phyloP scores from a whole-genome alignment of 1,139 yeast species.

The Kodamaea arcana region DNA sequence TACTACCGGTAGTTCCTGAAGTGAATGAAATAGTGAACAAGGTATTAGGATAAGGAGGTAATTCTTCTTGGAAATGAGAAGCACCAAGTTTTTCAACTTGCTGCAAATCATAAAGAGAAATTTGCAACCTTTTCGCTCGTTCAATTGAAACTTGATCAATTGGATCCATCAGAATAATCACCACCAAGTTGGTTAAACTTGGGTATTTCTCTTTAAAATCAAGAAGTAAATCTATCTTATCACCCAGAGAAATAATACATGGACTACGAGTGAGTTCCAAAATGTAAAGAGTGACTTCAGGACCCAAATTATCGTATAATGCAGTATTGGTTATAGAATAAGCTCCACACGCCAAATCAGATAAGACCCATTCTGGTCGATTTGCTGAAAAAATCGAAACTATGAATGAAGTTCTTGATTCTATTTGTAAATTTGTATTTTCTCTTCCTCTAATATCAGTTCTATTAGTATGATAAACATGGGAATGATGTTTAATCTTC shows the following conservation, averaged over 20 bases:
- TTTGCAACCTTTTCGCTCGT: slow-evolving; percentile 10
- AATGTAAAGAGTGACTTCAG: slow-evolving; percentile 30
- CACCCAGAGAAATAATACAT: slow-evolving; percentile 29
- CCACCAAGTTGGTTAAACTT: slow-evolving; percentile 22
- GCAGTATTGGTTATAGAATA: slow-evolving; percentile 37
- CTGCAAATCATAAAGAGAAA: slow-evolving; percentile 13
- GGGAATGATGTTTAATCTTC: slow-evolving; percentile 25
- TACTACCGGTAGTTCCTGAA: slow-evolving; percentile 41
- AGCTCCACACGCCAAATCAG: slow-evolving; percentile 36
- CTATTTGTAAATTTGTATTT: slow-evolving; percentile 10
- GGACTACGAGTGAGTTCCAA: slow-evolving; percentile 35
- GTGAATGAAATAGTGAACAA: slow-evolving; percentile 39
- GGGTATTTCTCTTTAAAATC: slow-evolving; percentile 25
- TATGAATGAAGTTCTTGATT: slow-evolving; percentile 24
- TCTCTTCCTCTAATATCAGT: slow-evolving; percentile 4
- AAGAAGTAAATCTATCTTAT: slow-evolving; percentile 25
- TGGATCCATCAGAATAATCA: slow-evolving; percentile 33
- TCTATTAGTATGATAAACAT: slow-evolving; percentile 12
- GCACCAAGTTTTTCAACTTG: slow-evolving; percentile 18
- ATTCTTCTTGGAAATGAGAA: slow-evolving; percentile 10
- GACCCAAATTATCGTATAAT: slow-evolving; percentile 40
- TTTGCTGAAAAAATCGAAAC: slow-evolving; percentile 34
- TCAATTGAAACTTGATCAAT: slow-evolving; percentile 2
- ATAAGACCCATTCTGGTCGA: slow-evolving; percentile 35
- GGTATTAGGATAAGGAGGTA: slow-evolving; percentile 27